Conservation (phyloP, 192 early-diverging fungal species). For the Podila verticillata region DNA sequence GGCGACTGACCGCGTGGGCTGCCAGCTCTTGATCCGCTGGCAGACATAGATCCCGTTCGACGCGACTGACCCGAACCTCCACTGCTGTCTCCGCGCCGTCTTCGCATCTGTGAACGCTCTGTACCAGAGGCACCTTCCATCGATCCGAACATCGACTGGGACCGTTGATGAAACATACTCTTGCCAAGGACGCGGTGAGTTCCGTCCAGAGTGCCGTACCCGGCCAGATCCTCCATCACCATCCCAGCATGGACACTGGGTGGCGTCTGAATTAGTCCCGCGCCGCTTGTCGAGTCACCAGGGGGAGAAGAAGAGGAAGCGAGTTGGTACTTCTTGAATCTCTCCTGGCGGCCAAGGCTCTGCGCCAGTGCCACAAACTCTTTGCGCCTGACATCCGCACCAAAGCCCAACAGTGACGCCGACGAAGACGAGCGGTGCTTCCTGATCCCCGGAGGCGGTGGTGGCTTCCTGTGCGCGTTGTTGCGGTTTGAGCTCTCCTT, state of each 20-base stretch:
- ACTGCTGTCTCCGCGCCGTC: not conserved
- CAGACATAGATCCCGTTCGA: not conserved
- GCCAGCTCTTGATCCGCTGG: not conserved
- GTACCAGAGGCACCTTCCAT: not conserved
- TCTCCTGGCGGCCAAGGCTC: not conserved
- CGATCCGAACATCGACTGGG: slow-evolving; percentile 9
- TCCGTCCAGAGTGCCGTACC: slow-evolving; percentile 1
- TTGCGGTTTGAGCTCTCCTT: not conserved
- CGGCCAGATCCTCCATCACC: slow-evolving; percentile 16
- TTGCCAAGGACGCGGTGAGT: not conserved
- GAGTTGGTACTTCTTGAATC: too few species aligned
- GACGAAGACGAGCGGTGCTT: slow-evolving; percentile 19
- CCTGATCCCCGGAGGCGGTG: slow-evolving; percentile 6
- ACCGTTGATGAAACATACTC: not conserved
- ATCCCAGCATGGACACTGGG: slow-evolving; percentile 17
- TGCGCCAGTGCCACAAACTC: not conserved
- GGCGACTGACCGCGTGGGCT: not conserved
- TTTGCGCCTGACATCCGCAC: not conserved
- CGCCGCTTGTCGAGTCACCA: not conserved
- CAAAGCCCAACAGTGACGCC: not conserved
- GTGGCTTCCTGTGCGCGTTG: slow-evolving; percentile 2
- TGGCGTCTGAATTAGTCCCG: slow-evolving; percentile 1
- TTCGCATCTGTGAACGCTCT: not conserved
- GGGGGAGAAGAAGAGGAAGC: too few species aligned
- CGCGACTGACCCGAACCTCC: not conserved